Conservation (phyloP, 2,329 filamentous ascomycete species). For the Fusarium sambucinum region DNA sequence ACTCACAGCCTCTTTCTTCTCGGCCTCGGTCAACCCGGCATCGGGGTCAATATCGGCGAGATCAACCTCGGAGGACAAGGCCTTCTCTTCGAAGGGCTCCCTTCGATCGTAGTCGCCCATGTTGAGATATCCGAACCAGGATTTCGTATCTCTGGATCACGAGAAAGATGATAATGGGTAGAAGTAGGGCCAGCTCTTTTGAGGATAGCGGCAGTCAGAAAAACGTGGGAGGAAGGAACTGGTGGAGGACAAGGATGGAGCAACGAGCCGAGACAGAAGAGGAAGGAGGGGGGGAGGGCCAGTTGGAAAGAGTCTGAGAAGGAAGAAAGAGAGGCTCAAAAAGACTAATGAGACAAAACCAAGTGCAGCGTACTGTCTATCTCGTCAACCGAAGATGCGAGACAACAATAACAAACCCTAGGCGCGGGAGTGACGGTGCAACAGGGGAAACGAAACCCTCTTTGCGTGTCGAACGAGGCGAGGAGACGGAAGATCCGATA, state of each 20-base stretch:
- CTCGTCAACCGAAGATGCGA: constrained; percentile 40
- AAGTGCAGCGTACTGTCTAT: constrained; percentile 12
- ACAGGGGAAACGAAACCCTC: constrained; percentile 22
- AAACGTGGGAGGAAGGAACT: constrained; percentile 43
- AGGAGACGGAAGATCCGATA: constrained; percentile 24
- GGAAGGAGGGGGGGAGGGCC: constrained; percentile 8
- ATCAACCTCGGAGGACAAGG: constrained; percentile 48
- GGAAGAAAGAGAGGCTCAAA: constrained; percentile 23
- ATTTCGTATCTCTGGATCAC: constrained; percentile 13
- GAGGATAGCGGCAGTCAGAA: constrained; percentile 24
- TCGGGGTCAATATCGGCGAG: constrained; percentile 59
- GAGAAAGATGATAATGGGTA: constrained; percentile 15
- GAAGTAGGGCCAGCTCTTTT: constrained; percentile 21
- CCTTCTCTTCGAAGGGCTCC: constrained; percentile 47
- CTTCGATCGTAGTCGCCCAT: constrained; percentile 54
- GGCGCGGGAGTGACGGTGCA: constrained; percentile 46
- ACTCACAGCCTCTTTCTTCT: constrained; percentile 71
- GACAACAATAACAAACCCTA: constrained; percentile 36
- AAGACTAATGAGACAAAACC: not conserved
- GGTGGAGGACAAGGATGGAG: constrained; percentile 38
- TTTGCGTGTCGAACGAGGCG: constrained; percentile 41
- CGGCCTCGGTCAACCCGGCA: constrained; percentile 72
- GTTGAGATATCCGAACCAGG: constrained; percentile 18
- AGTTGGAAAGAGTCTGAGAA: not conserved
- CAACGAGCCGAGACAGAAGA: constrained; percentile 40